Evolutionary conservation across 768 basidiomycete genomes (phyloP), one percentile per base, ranked within the genome.

Genomic region (Crassisporium funariophilum): DNA sequence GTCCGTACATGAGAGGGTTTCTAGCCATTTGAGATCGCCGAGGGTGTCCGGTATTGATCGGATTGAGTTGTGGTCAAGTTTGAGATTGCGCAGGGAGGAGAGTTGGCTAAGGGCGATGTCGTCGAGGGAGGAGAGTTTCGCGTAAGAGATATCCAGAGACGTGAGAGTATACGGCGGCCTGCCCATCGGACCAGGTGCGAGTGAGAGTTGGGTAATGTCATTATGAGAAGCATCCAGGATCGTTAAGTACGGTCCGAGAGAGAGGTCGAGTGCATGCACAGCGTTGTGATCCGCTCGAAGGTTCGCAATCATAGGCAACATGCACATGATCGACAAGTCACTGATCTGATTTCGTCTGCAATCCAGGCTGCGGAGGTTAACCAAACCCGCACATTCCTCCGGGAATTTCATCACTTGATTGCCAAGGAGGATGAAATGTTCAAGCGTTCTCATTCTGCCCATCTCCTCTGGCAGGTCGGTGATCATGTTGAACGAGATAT

Each of bases 401-500:
- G 95, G 93, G 35, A 99, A 82, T 24, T 68, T 73, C 1, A 79
- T 70, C 23, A 98, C 75, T 53, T 81, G 78, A 66, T 99, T 99
- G 19, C 91, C 91, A n/a, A 95, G 85, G 35, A 95, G 78, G 35
- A 86, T 72, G 8, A 98, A 74, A 12, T 78, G 72, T 55, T 92
- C 83, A 34, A 98, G 77, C 3, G 77, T 72, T 20, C 63, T 65
- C 42, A 98, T 73, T 24, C 78, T 68, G 1, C 88, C 88, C 34
- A 98, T 82, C 34, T 86, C 82, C 25, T 88, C 82, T 0, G 95
- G 94, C 1, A 98, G 77, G 39, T 84, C 81, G 0, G 79, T 75
- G 47, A 98, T 84, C 64, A 77, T 82, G 71, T 99, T 99, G 76
- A 98, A 98, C 0, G 97, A 98, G 29, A 97, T 75, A 58, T 98